phyloP scores from a whole-genome alignment of 2,329 filamentous ascomycete genomes.

The Calonectria multiphialidica region DNA sequence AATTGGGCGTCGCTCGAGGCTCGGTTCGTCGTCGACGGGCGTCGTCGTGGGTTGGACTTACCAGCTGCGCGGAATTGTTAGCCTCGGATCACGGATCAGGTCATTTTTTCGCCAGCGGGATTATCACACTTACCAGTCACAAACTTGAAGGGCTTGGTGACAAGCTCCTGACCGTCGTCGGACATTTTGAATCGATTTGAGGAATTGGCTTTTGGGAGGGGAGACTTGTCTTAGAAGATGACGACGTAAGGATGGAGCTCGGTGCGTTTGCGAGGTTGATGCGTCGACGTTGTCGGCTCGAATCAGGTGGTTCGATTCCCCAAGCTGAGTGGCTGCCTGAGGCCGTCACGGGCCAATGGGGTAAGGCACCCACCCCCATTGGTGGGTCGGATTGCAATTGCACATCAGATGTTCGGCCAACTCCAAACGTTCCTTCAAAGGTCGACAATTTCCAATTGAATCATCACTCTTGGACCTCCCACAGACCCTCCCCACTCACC shows the following conservation, averaged over 20 bases:
- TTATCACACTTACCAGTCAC: conserved; percentile 85
- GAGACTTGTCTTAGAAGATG: conserved; percentile 45
- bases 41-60: conserved; percentile 48
- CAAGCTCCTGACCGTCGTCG: conserved; percentile 78
- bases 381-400: conserved; percentile 50
- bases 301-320: conserved; percentile 56
- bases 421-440: conserved; percentile 45
- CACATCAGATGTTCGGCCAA: conserved; percentile 51
- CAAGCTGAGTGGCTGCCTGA: conserved; percentile 53
- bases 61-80: conserved; percentile 59
- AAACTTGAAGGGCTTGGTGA: conserved; percentile 99
- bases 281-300: conserved; percentile 51
- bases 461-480: conserved; percentile 43
- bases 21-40: conserved; percentile 33
- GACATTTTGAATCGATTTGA: conserved; percentile 77
- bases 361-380: conserved; percentile 49
- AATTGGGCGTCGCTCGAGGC: conserved; percentile 45
- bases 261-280: conserved; percentile 48
- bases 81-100: conserved; percentile 52
- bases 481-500: conserved; percentile 49
- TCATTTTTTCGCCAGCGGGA: conserved; percentile 52
- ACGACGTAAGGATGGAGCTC: conserved; percentile 50
- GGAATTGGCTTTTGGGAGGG: conserved; percentile 37
- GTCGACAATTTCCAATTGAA: conserved; percentile 49
- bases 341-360: conserved; percentile 50